Conservation (phyloP, 2,329 filamentous ascomycete genomes). For the Geosmithia putterillii region DNA sequence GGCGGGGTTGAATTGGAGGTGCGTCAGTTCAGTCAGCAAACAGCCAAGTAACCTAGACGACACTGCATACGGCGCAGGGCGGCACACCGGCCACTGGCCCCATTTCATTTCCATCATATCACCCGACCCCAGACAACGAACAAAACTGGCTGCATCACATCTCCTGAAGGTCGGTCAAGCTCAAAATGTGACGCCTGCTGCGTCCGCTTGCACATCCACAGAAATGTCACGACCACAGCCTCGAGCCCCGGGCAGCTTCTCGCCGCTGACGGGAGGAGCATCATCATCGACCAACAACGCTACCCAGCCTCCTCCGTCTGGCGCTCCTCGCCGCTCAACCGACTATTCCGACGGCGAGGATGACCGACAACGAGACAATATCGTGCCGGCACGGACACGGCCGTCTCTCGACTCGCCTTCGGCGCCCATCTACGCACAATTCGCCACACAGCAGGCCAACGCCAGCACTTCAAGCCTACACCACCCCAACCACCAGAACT, state of each 20-base stretch:
- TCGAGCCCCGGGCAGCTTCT: slow-evolving; percentile 43
- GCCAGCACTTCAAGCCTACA: slow-evolving; percentile 30
- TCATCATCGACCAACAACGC: slow-evolving; percentile 4
- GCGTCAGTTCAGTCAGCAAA: no score
- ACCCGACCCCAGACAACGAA: not conserved
- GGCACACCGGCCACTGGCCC: not conserved
- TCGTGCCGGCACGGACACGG: not conserved
- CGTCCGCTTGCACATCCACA: slow-evolving; percentile 5
- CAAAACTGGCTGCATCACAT: not conserved
- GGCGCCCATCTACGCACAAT: slow-evolving; percentile 34
- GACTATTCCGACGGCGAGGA: slow-evolving; percentile 17
- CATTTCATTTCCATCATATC: not conserved
- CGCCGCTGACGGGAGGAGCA: slow-evolving; percentile 29
- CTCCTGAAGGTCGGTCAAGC: not conserved
- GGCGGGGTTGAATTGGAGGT: not conserved
- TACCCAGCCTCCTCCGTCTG: slow-evolving; percentile 10
- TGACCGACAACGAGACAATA: slow-evolving; percentile 6
- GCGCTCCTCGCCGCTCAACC: slow-evolving; percentile 17
- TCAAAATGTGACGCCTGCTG: slow-evolving; percentile 28
- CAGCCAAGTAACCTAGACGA: not conserved
- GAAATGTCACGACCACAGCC: slow-evolving; percentile 34
- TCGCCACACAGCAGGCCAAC: slow-evolving; percentile 15
- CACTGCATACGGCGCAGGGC: not conserved
- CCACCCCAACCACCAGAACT: slow-evolving; percentile 36
- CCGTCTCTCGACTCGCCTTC: slow-evolving; percentile 16